Evolutionary conservation across 169 alveolate genomes (phyloP).

Genomic region (Eimeria zaria): DNA sequence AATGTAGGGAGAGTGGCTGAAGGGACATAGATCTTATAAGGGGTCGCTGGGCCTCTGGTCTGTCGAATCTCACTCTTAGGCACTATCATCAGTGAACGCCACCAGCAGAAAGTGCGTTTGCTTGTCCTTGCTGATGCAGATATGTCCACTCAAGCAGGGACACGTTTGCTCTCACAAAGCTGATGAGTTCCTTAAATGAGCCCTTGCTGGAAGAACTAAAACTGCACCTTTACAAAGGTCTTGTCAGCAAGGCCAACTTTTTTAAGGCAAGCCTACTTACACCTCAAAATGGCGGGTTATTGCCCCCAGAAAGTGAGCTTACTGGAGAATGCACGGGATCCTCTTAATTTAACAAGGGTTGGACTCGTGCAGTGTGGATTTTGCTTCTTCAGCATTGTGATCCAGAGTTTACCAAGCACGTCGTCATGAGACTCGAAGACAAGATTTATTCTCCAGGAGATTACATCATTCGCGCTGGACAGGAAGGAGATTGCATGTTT

Average conservation of each 20-base stretch:
- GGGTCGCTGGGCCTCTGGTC: neutral
- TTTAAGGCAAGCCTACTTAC: conserved; percentile 25
- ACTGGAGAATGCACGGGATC: neutral
- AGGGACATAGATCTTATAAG: neutral
- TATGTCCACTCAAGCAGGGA: conserved; percentile 65
- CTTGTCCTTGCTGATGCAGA: neutral
- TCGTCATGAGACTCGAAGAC: conserved; percentile 61
- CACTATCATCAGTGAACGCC: neutral
- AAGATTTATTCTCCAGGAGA: conserved; percentile 68
- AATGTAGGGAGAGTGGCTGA: neutral
- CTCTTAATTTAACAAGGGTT: neutral
- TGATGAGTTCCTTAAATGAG: conserved; percentile 63
- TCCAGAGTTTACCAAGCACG: conserved; percentile 68
- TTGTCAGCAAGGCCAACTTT: conserved; percentile 55
- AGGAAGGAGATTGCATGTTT: conserved; percentile 71
- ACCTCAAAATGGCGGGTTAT: neutral
- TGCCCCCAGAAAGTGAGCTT: neutral
- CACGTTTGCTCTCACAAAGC: conserved; percentile 44
- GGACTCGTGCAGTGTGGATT: neutral
- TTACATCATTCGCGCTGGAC: conserved; percentile 71
- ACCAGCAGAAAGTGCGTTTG: neutral
- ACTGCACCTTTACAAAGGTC: conserved; percentile 59
- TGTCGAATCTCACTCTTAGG: too few species aligned
- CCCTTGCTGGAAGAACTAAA: conserved; percentile 73
- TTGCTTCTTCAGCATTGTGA: conserved; percentile 60